phyloP scores from a whole-genome alignment of 441 rosid species.

The Melastoma candidum region DNA sequence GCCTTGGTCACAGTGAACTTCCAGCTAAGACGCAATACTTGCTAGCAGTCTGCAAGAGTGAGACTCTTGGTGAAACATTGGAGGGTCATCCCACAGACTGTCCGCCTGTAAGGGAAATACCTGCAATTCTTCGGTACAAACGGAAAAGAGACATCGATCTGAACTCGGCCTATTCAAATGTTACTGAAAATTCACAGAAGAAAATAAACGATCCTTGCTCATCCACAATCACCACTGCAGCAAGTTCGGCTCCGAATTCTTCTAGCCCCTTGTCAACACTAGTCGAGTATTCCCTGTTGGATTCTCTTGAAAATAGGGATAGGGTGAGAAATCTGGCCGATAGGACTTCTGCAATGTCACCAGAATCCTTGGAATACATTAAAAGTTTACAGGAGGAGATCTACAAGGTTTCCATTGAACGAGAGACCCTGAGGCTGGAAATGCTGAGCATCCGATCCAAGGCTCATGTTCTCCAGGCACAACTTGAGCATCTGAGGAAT shows the following conservation, averaged over 20 bases:
- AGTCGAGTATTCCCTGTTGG: conserved; percentile 70
- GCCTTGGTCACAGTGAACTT: conserved; percentile 27
- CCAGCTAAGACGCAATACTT: conserved; percentile 30
- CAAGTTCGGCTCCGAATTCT: conserved; percentile 42
- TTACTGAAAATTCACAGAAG: conserved; percentile 46
- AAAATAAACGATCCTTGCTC: conserved; percentile 54
- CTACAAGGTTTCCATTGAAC: conserved; percentile 56
- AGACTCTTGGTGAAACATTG: conserved; percentile 23
- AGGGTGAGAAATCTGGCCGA: conserved; percentile 14
- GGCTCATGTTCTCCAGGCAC: conserved; percentile 69
- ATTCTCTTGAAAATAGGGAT: conserved; percentile 36
- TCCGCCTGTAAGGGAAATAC: conserved; percentile 47
- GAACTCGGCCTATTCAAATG: conserved; percentile 29
- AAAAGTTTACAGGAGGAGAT: conserved; percentile 58
- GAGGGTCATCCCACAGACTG: conserved; percentile 38
- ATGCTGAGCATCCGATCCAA: conserved; percentile 76
- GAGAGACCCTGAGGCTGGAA: conserved; percentile 68
- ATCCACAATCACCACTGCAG: conserved; percentile 57
- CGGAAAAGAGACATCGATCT: conserved; percentile 57
- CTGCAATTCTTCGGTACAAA: conserved; percentile 53
- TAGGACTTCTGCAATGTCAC: conserved; percentile 31
- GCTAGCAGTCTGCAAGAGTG: conserved; percentile 32
- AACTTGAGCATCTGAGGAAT: conserved; percentile 43
- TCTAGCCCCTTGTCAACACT: conserved; percentile 50
- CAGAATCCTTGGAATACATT: conserved; percentile 40